A percentile compares a stretch with the other conserved stretches of the same genome.
Evolutionary conservation across 2,329 filamentous ascomycete species (phyloP).

Genomic region (Ophiostoma sp.): DNA sequence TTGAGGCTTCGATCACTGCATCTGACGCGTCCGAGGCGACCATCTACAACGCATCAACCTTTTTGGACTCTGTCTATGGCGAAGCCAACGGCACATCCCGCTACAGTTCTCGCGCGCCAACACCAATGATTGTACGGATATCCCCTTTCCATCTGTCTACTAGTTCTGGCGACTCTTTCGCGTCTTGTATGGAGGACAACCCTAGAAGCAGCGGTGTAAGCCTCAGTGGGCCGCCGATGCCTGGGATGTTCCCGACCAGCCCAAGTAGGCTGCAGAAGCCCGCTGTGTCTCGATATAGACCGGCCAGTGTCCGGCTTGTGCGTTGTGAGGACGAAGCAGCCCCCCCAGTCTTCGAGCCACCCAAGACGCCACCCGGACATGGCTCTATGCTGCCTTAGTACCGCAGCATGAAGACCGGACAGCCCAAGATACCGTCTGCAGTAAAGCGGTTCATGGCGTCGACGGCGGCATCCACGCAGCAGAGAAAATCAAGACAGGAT

Average conservation of each 20-base stretch:
- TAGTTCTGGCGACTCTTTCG: conserved; percentile 33
- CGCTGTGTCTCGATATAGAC: conserved; percentile 32
- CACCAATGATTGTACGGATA: conserved; percentile 61
- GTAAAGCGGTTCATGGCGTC: conserved; percentile 42
- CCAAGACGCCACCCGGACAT: background rate
- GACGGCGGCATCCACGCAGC: conserved; percentile 41
- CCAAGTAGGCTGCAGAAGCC: conserved; percentile 22
- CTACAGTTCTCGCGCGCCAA: conserved; percentile 60
- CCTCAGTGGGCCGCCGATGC: conserved; percentile 27
- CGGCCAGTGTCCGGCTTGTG: conserved; percentile 45
- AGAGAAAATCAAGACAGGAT: conserved; percentile 36
- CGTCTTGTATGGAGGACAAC: background rate
- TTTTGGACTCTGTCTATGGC: conserved; percentile 72
- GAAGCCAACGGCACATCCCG: conserved; percentile 56
- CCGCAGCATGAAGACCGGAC: background rate
- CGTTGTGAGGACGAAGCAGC: conserved; percentile 30
- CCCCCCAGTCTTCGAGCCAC: background rate
- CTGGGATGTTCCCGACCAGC: conserved; percentile 28
- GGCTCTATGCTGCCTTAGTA: conserved; percentile 2
- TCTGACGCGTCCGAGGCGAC: conserved; percentile 78
- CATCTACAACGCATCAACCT: conserved; percentile 66
- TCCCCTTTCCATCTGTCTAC: conserved; percentile 34
- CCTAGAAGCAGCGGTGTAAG: conserved; percentile 17
- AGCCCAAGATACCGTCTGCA: conserved; percentile 26
- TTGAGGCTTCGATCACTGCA: conserved; percentile 67